Conservation (phyloP, 2,329 filamentous ascomycete genomes). For the Fusarium burgessii region DNA sequence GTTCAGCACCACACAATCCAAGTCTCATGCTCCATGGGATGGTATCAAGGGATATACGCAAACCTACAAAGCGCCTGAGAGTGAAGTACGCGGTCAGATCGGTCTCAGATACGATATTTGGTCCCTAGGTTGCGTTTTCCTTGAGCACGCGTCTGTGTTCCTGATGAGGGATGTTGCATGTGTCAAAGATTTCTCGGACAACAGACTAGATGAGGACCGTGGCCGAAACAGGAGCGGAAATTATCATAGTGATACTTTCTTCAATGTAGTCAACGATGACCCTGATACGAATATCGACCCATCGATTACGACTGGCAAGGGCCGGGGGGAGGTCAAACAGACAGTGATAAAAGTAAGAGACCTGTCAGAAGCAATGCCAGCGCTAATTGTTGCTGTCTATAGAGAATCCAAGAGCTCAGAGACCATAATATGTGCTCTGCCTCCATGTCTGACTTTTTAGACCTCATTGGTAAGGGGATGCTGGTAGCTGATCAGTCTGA, state of each 20-base stretch:
- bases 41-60: background rate
- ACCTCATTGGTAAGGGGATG: background rate
- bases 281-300: too few relatives aligned
- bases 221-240: background rate
- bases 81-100: background rate
- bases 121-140: background rate
- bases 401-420: background rate
- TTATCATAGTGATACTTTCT: background rate
- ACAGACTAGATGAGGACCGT: background rate
- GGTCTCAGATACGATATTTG: background rate
- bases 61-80: background rate
- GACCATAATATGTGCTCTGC: background rate
- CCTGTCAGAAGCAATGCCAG: background rate
- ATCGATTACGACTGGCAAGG: too few relatives aligned
- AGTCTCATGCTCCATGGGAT: background rate
- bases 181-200: background rate
- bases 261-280: background rate
- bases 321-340: background rate
- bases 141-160: background rate
- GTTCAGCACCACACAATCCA: background rate
- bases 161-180: background rate
- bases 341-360: background rate
- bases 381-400: background rate
- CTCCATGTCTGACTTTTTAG: background rate
- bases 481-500: background rate